These are phyloP conservation scores for Microdochium nivale DNA, from an alignment of 2,329 filamentous ascomycete species.

Conservation along the genomic window DNA sequence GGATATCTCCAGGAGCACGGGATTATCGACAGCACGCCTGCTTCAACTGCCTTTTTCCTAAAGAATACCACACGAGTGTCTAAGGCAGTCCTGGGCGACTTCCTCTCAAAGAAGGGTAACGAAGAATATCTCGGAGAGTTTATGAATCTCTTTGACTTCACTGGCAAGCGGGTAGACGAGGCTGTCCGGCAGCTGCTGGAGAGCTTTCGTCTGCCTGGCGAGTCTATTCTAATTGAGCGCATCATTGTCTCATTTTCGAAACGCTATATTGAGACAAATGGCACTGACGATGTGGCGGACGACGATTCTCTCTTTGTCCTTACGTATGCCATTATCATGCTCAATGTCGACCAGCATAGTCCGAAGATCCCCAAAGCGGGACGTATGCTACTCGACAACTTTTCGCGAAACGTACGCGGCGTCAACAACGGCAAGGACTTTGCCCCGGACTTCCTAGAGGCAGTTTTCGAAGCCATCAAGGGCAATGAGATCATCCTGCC, in stretches of 20 bases:
- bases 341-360: slow-evolving; percentile 96
- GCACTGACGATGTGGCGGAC: slow-evolving; percentile 68
- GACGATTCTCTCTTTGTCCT: slow-evolving; percentile 85
- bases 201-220: slow-evolving; percentile 87
- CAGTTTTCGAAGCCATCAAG: slow-evolving; percentile 86
- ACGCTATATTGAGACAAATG: slow-evolving; percentile 65
- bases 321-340: slow-evolving; percentile 92
- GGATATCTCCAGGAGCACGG: slow-evolving; percentile 78
- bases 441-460: slow-evolving; percentile 69
- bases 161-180: slow-evolving; percentile 79
- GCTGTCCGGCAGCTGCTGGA: slow-evolving; percentile 81
- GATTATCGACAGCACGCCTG: slow-evolving; percentile 72
- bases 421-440: slow-evolving; percentile 85
- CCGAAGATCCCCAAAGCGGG: slow-evolving; percentile 72
- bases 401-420: slow-evolving; percentile 81
- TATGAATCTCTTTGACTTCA: slow-evolving; percentile 81
- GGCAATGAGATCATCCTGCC: slow-evolving; percentile 92
- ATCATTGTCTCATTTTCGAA: slow-evolving; percentile 84
- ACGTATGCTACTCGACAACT: slow-evolving; percentile 79
- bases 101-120: slow-evolving; percentile 83
- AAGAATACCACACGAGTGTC: slow-evolving; percentile 81
- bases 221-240: slow-evolving; percentile 85
- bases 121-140: slow-evolving; percentile 79
- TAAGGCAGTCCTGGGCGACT: slow-evolving; percentile 87
- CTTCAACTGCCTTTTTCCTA: slow-evolving; percentile 77